Conservation (phyloP, 352 stramenopile genomes). For the Thraustotheca clavata region DNA sequence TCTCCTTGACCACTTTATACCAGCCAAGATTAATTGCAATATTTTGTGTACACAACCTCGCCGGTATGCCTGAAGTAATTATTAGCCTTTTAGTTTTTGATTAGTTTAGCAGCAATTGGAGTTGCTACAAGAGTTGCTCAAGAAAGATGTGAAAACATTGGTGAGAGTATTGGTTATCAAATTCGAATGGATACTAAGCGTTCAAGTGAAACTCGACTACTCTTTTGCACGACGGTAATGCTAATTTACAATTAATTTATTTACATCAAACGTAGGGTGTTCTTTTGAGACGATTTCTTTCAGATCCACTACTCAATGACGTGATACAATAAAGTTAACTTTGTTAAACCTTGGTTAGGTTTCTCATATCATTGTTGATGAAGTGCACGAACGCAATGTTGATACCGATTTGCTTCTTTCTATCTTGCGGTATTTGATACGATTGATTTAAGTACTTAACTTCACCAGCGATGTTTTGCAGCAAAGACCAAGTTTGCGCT, state of each 20-base stretch:
- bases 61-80: background rate
- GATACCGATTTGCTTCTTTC: conserved; percentile 95
- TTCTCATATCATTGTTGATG: conserved; percentile 98
- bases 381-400: conserved; percentile 96
- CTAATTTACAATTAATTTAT: background rate
- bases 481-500: conserved; percentile 60
- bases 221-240: conserved; percentile 90
- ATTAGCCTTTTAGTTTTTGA: background rate
- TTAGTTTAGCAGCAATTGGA: conserved; percentile 90
- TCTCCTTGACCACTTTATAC: conserved; percentile 91
- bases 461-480: conserved; percentile 41
- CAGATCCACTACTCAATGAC: conserved; percentile 75
- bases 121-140: conserved; percentile 93
- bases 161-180: conserved; percentile 89
- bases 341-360: conserved; percentile 49
- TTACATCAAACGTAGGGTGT: conserved; percentile 53
- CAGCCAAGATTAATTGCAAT: conserved; percentile 9
- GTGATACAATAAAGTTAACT: conserved; percentile 29
- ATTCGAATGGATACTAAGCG: conserved; percentile 93
- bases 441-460: background rate
- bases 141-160: conserved; percentile 86
- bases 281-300: conserved; percentile 88
- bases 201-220: conserved; percentile 80
- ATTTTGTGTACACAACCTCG: conserved; percentile 19
- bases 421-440: conserved; percentile 61